Base-by-base conservation (phyloP, 305 asterid genomes). In the Fraxinus baroniana region DNA sequence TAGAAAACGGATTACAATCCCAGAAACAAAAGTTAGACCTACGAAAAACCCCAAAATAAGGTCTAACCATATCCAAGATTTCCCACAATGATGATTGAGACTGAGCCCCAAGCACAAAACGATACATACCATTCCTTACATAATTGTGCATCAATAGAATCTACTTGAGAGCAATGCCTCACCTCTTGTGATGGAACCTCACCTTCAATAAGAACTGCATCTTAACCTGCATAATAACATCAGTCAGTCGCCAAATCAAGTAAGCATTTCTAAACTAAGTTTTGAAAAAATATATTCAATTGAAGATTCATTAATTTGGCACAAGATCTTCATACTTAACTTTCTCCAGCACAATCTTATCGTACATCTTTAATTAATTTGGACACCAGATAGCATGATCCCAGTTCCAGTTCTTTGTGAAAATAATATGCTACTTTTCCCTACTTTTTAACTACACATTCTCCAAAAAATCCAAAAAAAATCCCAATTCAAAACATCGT, bases 161-260 rank as follows among this genome's bases (percentile, higher is more conserved):
- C 12, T 80, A 46, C 60, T 70, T 41, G 39, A 73, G 52, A 46
- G 35, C 82, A 36, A 7, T 20, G 55, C 57, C 57, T 46, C 18
- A 46, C 57, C 18, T 10, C 57, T 46, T 46, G 57, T 46, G 57
- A 46, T 46, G 57, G 57, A 46, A 46, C 91, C 91, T 90, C 86
- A 96, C 98, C 94, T 93, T 96, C 93, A 94, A 79, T 55, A 96
- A 85, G 89, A 91, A 96, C 89, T 96, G 99, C 95, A 96, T 71
- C 90, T 96, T 94, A 72, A 96, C 98, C 99, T 96, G 90, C 87
- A 84, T 37, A 72, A 78, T 35, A 75, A 15, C 5, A 30, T 35
- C 7, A 32, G 78, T 18, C 10, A 39, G 57, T 46, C 5, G n/a
- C 49, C 74, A 55, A 15, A 77, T 8, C 33, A 17, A 18, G 64